These are phyloP conservation scores for Letharia lupina DNA, from an alignment of 495 filamentous ascomycete species.

Conservation along the genomic window DNA sequence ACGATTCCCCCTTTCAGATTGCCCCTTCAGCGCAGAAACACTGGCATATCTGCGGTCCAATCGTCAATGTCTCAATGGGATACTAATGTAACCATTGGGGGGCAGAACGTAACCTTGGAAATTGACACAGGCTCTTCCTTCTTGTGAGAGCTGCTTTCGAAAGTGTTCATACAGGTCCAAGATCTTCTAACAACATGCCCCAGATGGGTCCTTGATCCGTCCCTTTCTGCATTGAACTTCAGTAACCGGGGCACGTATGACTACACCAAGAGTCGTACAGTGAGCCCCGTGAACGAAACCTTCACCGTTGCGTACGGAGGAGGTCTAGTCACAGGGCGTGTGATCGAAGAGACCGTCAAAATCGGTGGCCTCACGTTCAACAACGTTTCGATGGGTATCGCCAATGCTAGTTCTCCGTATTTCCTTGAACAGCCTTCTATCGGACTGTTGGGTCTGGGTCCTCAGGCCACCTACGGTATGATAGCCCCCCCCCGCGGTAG, in stretches of 20 bases:
- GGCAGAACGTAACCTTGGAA: conserved; percentile 1
- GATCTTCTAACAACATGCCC: background rate
- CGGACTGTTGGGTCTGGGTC: background rate
- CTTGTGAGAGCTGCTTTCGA: background rate
- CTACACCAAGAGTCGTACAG: background rate
- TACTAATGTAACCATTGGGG: background rate
- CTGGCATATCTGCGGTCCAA: background rate
- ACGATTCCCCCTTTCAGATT: background rate
- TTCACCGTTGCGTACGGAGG: background rate
- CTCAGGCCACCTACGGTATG: background rate
- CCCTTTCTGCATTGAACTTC: background rate
- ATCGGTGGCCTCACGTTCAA: background rate
- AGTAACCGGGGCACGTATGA: background rate
- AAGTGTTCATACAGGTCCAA: background rate
- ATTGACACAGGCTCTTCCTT: conserved; percentile 4
- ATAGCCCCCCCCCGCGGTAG: too few relatives aligned
- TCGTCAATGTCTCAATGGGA: background rate
- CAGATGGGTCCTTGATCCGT: background rate
- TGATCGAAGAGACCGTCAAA: background rate
- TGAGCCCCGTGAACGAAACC: background rate
- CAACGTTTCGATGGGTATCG: background rate
- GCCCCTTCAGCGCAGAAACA: background rate
- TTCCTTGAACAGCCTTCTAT: background rate
- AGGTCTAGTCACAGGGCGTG: background rate
- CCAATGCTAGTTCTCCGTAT: background rate